Evolutionary conservation across 2,329 filamentous ascomycete species (phyloP), one percentile per base, ranked within the genome.

Genomic region (Sarocladium brachiariae): DNA sequence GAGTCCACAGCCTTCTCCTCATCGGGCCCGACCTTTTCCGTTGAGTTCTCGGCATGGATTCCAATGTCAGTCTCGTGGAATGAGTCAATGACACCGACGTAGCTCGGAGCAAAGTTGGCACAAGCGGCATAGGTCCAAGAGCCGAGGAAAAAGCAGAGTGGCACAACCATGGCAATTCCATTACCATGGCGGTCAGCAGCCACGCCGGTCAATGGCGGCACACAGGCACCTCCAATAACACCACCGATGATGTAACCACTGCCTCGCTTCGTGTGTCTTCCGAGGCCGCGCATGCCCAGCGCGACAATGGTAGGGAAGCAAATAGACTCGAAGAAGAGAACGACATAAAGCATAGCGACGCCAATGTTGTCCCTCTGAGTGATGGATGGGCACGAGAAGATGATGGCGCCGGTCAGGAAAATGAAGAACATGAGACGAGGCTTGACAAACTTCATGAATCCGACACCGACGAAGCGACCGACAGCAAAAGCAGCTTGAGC

Each of bases 261-360:
- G 1, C 87, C 87, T 53, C 86, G 78, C 72, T 91, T 90, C 31
- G 84, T 87, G 68, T 92, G 84, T 16, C 82, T 78, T 5, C 88
- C 87, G 1, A 90, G 74, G 2, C 86, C 86, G 19, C 85, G 78
- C 72, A 89, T 88, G 8, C 85, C 85, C 2, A 91, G 73, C 3
- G 86, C 86, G 25, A 92, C 81, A 59, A 92, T 89, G 16, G 86
- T 90, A 0, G 87, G 87, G 72, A 91, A 92, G 65, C 84, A 86
- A 61, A 89, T 86, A 3, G 80, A 84, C 67, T 89, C 87, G 66
- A 91, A 91, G 71, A 91, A 89, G 21, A 90, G 73, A 6, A 84
- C 80, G 9, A 87, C 55, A 64, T 81, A 87, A 25, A 89, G 75
- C 73, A 89, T 81, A 4, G 74, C 70, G 54, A 81, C 68, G 39